Percentiles rank a stretch among this genome's conserved stretches.
These are phyloP conservation scores for Parietaria judaica DNA, from an alignment of 306 rosid genomes.

Conservation along the genomic window DNA sequence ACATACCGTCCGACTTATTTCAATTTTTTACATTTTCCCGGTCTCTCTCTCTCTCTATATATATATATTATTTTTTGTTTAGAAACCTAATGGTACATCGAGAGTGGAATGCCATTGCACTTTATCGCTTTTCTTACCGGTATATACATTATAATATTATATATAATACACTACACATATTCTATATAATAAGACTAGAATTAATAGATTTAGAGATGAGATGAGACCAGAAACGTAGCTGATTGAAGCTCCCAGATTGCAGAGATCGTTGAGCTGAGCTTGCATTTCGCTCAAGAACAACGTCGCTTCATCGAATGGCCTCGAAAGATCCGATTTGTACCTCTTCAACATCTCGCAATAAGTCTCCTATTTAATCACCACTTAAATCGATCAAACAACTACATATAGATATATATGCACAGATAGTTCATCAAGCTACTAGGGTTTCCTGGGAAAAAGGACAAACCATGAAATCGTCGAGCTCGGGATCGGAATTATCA, in stretches of 20 bases:
- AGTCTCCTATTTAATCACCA: constrained; percentile 29
- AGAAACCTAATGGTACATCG: too few species aligned
- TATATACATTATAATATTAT: too few species aligned
- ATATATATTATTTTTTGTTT: too few species aligned
- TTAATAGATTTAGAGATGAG: constrained; percentile 15
- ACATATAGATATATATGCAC: neutral
- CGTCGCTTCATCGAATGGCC: constrained; percentile 58
- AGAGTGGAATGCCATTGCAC: too few species aligned
- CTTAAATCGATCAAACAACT: neutral
- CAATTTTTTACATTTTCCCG: too few species aligned
- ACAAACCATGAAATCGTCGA: constrained; percentile 60
- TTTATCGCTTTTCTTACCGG: too few species aligned
- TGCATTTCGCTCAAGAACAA: constrained; percentile 54
- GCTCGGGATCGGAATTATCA: constrained; percentile 56
- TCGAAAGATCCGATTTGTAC: constrained; percentile 53
- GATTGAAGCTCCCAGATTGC: constrained; percentile 18
- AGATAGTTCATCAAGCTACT: neutral
- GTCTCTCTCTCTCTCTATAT: too few species aligned
- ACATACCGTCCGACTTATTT: too few species aligned
- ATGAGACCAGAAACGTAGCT: constrained; percentile 32
- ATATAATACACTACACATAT: too few species aligned
- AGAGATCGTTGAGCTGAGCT: constrained; percentile 49
- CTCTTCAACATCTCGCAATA: constrained; percentile 45
- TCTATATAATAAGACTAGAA: too few species aligned
- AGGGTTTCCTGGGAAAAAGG: neutral